Evolutionary conservation across 2,329 filamentous ascomycete species (phyloP).

Genomic region (Ophiostoma pallidulum): DNA sequence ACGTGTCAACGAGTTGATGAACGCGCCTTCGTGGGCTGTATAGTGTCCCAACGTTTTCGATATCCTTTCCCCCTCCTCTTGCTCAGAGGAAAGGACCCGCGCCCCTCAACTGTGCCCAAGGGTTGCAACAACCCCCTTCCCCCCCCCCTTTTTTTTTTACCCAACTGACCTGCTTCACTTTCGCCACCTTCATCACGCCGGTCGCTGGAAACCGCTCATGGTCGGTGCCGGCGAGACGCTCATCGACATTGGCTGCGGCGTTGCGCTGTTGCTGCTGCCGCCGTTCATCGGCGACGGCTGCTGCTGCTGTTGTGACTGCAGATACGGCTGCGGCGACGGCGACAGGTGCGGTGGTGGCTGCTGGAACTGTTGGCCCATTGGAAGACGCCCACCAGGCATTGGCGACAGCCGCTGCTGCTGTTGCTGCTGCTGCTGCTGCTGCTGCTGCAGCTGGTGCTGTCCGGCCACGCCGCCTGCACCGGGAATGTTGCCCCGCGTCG

Average conservation of each 20-base stretch:
- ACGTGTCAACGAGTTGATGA: no score
- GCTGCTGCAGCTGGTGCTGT: slow-evolving; percentile 4
- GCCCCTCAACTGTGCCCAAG: no score
- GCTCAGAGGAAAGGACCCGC: no score
- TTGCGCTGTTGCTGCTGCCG: slow-evolving; percentile 12
- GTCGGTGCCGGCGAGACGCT: slow-evolving; percentile 17
- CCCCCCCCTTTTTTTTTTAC: no score
- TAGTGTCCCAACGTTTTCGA: no score
- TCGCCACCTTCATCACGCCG: slow-evolving; percentile 5
- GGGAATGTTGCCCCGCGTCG: slow-evolving; percentile 29
- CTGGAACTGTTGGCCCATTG: neutral
- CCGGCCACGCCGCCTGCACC: slow-evolving; percentile 24
- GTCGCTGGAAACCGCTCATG: slow-evolving; percentile 10
- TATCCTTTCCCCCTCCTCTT: no score
- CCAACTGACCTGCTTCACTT: no score
- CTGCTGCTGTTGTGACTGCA: slow-evolving; percentile 2
- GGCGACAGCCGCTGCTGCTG: slow-evolving; percentile 1
- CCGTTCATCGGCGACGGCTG: slow-evolving; percentile 16
- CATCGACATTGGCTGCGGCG: slow-evolving; percentile 17
- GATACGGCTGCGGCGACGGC: slow-evolving; percentile 9
- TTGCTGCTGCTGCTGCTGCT: neutral
- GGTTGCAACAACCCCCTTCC: no score
- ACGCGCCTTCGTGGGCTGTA: no score
- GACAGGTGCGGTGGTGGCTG: slow-evolving; percentile 1
- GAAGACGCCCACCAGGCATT: no score